Conservation (phyloP, 441 rosid species). For the Mallotus repandus region DNA sequence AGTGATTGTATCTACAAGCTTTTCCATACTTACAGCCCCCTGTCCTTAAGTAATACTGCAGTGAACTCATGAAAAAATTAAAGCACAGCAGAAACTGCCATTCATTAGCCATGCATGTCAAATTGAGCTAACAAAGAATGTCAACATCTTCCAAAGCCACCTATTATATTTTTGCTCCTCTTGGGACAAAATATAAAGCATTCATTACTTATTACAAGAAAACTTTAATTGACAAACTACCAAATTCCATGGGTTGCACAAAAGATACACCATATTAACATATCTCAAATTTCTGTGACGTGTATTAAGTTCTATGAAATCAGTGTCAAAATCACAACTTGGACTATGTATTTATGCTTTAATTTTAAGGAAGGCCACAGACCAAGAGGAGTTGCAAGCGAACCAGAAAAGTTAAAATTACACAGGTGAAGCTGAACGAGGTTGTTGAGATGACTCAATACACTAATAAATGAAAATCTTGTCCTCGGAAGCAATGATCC, state of each 20-base stretch:
- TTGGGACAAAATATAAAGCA: background rate
- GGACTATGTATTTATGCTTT: background rate
- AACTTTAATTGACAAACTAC: background rate
- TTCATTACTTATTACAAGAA: background rate
- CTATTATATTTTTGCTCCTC: background rate
- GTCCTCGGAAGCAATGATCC: background rate
- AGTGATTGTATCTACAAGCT: constrained; percentile 83
- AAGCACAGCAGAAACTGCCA: constrained; percentile 13
- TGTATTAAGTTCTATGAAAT: constrained; percentile 11
- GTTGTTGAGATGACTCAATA: background rate
- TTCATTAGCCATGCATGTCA: constrained; percentile 1
- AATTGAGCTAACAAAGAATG: background rate
- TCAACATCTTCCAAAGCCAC: background rate
- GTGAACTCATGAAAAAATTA: constrained; percentile 28
- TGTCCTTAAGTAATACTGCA: constrained; percentile 83
- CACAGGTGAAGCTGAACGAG: background rate
- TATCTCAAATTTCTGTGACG: background rate
- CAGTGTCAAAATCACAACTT: background rate
- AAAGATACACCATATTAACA: background rate
- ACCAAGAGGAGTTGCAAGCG: background rate
- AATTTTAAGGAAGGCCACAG: background rate
- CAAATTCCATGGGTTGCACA: background rate
- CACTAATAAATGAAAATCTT: background rate
- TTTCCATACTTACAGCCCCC: constrained; percentile 97
- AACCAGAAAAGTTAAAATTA: background rate